Base-by-base conservation (phyloP, 371 early-diverging fungal genomes). In the Saksenaea vasiformis region DNA sequence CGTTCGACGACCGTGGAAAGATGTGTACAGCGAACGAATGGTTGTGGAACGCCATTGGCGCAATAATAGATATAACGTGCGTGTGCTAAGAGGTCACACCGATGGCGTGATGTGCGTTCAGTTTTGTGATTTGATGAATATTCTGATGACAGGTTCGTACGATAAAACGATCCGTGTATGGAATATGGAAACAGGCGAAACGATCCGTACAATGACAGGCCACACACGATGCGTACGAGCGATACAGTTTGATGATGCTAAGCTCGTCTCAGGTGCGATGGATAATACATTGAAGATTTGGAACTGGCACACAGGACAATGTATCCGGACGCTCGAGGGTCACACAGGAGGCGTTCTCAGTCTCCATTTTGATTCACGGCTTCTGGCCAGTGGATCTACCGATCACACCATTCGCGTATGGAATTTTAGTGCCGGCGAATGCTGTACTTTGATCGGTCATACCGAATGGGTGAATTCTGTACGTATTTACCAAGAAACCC, bases 281-380 rank as follows among this genome's bases (percentile, higher is more conserved):
- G 99, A 99, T 69, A 86, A 92, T 28, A 97, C 97, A 0, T 85
- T 99, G n/a, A 85, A 93, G 65, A 91, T 99, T 53, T 99, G 99
- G 99, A 94, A 97, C 78, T 92, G 94, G 72, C 91, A 93, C 54
- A 91, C 90, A 4, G 98, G 96, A 34, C 77, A 89, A 37, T 91
- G 93, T 64, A 87, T 98, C 41, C 91, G 95, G 27, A 92, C 90
- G 0, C 73, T 98, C 54, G 89, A 86, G 53, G 91, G 91, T 31
- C 91, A 90, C 61, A 95, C 97, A 36, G 86, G 85, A 60, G 96
- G 95, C 19, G 92, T 98, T 17, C 82, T 90, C 31, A 90, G 90
- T 24, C 78, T 96, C 17, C 93, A 97, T 73, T 96, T 93, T 69
- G 88, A 91, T 64, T 86, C 88, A 19, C 85, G 91, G 47, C 64